These are phyloP conservation scores for Spinellus fusiger DNA, from an alignment of 192 early-diverging fungal genomes.

Conservation along the genomic window DNA sequence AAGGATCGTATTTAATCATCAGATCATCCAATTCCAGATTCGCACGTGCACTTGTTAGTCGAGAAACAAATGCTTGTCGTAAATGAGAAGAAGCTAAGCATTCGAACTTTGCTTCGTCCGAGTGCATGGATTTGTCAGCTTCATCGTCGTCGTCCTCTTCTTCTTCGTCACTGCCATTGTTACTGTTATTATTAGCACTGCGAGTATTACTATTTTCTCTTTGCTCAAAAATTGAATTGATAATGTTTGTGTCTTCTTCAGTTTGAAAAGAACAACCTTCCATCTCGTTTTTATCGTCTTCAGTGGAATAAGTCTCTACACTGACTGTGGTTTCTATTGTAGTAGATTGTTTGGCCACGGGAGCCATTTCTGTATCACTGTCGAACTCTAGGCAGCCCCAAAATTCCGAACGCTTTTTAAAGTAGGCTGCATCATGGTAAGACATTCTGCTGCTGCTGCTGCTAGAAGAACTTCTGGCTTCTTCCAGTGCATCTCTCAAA, in stretches of 20 bases:
- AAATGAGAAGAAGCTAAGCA: conserved; percentile 29
- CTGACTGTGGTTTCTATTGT: not conserved
- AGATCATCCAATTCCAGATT: conserved; percentile 44
- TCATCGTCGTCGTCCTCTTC: conserved; percentile 33
- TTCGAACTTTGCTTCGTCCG: conserved; percentile 25
- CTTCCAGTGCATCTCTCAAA: conserved; percentile 11
- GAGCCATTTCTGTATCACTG: conserved; percentile 9
- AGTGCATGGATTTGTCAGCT: conserved; percentile 1
- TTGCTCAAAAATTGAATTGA: not conserved
- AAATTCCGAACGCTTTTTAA: conserved; percentile 2
- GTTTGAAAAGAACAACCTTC: too few relatives aligned
- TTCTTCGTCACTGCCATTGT: conserved; percentile 5
- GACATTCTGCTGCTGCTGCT: not conserved
- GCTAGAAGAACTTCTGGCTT: not conserved
- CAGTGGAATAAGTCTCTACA: not conserved
- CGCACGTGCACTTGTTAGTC: conserved; percentile 34
- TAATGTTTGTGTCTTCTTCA: not conserved
- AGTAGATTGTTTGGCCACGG: not conserved
- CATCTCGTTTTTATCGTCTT: not conserved
- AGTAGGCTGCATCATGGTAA: conserved; percentile 3
- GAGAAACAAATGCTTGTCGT: conserved; percentile 30
- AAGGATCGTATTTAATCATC: conserved; percentile 35
- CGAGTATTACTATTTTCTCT: too few relatives aligned
- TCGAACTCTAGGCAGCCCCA: conserved; percentile 13
- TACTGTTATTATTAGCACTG: too few relatives aligned